Conservation (phyloP, 495 filamentous ascomycete genomes). For the Margaritispora aquatica region DNA sequence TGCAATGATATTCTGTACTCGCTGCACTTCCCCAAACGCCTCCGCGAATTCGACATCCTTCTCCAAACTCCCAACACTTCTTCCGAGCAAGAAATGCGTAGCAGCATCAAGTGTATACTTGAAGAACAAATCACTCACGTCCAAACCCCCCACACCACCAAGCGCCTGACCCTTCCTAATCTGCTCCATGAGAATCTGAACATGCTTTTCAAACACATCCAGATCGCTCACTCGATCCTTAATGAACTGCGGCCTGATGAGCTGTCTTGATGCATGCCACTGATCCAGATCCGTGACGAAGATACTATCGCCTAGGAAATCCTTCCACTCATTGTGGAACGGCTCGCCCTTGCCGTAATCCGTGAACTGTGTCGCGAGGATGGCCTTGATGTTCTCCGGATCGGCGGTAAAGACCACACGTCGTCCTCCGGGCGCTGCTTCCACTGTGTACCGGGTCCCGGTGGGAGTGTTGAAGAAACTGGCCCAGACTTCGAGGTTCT, state of each 20-base stretch:
- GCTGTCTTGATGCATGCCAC: conserved; percentile 68
- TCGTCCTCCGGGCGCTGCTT: conserved; percentile 47
- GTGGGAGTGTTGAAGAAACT: conserved; percentile 31
- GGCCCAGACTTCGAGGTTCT: conserved; percentile 56
- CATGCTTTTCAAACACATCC: conserved; percentile 72
- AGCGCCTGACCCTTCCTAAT: conserved; percentile 32
- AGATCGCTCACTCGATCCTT: conserved; percentile 76
- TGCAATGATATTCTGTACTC: conserved; percentile 54
- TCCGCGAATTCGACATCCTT: conserved; percentile 53
- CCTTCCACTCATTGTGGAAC: conserved; percentile 65
- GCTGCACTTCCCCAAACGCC: conserved; percentile 68
- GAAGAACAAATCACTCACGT: conserved; percentile 69
- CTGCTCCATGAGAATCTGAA: conserved; percentile 52
- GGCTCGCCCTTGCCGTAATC: conserved; percentile 67
- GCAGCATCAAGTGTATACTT: conserved; percentile 76
- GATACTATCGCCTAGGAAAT: conserved; percentile 73
- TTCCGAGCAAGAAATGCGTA: conserved; percentile 82
- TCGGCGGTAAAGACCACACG: conserved; percentile 62
- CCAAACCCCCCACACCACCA: conserved; percentile 49
- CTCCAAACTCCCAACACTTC: conserved; percentile 61
- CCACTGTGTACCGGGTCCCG: conserved; percentile 45
- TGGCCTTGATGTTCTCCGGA: conserved; percentile 80
- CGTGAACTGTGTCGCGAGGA: conserved; percentile 67
- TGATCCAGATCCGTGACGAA: conserved; percentile 69
- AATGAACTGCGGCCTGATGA: conserved; percentile 75